Evolutionary conservation across 352 stramenopile species (phyloP).

Genomic region (Globisporangium spinosum): DNA sequence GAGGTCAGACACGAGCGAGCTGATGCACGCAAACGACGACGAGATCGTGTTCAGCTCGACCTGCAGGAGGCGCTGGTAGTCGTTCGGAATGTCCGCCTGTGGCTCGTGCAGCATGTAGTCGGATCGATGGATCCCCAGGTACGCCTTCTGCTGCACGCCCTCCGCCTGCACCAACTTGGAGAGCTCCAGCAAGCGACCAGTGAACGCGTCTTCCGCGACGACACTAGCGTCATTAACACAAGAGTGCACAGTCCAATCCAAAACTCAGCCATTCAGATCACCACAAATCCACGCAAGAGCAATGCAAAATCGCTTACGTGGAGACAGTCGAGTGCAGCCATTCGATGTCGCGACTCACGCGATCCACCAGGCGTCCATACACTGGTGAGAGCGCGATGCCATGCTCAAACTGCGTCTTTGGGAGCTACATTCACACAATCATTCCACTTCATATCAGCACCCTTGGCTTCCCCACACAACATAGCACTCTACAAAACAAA

Average conservation of each 20-base stretch:
- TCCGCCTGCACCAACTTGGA: constrained; percentile 67
- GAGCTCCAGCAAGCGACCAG: constrained; percentile 67
- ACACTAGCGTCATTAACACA: constrained; percentile 29
- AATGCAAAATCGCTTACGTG: constrained; percentile 19
- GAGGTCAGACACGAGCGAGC: constrained; percentile 88
- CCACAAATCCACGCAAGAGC: background rate
- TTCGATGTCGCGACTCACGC: constrained; percentile 71
- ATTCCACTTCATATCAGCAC: background rate
- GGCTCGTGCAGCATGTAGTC: constrained; percentile 95
- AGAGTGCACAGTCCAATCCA: background rate
- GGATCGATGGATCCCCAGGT: constrained; percentile 89
- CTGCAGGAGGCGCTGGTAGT: constrained; percentile 81
- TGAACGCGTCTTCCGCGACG: constrained; percentile 88
- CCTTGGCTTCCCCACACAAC: background rate
- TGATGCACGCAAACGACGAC: constrained; percentile 95
- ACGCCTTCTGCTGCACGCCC: constrained; percentile 75
- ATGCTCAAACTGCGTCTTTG: constrained; percentile 56
- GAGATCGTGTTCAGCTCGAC: constrained; percentile 99
- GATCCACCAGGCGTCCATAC: constrained; percentile 76
- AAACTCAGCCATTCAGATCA: background rate
- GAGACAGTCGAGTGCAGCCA: constrained; percentile 74
- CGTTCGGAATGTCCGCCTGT: constrained; percentile 27
- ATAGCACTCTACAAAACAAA: background rate
- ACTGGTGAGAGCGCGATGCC: constrained; percentile 62
- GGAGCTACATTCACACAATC: constrained; percentile 25